phyloP scores from a whole-genome alignment of 2,329 filamentous ascomycete species.

The Paecilomyces formosus region DNA sequence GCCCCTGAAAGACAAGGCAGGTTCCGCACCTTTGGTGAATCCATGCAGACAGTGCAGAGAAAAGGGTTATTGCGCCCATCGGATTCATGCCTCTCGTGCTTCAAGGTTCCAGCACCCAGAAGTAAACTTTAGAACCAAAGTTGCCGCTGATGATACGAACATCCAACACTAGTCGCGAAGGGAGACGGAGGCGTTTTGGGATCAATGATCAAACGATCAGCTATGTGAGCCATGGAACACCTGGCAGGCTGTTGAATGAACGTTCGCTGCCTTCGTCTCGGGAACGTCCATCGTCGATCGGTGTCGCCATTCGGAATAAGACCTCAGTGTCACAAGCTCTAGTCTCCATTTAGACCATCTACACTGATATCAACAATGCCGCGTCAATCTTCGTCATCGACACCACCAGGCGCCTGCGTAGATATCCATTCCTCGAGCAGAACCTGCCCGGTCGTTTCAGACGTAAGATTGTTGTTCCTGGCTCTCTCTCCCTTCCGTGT shows the following conservation, averaged over 20 bases:
- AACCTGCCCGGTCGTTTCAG: conserved; percentile 50
- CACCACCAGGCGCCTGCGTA: conserved; percentile 51
- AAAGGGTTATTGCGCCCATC: neutral
- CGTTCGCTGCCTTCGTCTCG: neutral
- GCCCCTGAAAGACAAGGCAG: neutral
- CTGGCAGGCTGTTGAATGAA: neutral
- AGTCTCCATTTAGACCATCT: neutral
- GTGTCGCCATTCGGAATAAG: neutral
- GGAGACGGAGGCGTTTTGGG: neutral
- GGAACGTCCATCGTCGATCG: neutral
- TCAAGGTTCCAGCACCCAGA: neutral
- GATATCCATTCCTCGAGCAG: conserved; percentile 84
- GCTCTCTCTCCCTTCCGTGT: conserved; percentile 55
- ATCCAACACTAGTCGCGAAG: neutral
- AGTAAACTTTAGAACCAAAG: neutral
- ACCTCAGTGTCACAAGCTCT: neutral
- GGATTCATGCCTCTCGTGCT: neutral
- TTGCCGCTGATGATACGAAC: neutral
- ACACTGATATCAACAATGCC: neutral
- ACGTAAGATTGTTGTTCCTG: conserved; percentile 23
- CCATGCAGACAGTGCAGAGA: neutral
- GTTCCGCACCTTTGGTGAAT: neutral
- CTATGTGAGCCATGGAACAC: neutral
- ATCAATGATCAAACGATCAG: neutral
- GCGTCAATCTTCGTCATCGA: conserved; percentile 27